These are phyloP conservation scores for Rubia tinctorum DNA, from an alignment of 305 asterid genomes.

Conservation along the genomic window DNA sequence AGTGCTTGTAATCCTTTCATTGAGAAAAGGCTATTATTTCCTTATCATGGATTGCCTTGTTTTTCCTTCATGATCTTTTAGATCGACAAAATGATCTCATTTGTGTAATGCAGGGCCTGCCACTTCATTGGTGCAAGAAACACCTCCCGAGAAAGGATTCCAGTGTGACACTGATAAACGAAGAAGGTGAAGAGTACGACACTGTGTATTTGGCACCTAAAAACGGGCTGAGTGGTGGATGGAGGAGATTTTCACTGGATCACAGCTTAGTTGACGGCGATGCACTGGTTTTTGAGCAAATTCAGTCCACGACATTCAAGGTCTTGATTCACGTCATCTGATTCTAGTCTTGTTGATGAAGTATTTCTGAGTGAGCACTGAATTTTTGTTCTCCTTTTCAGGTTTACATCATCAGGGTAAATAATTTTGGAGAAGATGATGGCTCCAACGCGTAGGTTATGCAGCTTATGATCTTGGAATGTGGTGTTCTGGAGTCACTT, in stretches of 20 bases:
- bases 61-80: too few relatives aligned
- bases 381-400: neutral
- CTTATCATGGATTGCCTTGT: too few relatives aligned
- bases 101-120: constrained; percentile 53
- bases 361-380: neutral
- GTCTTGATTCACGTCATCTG: constrained; percentile 16
- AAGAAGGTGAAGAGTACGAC: constrained; percentile 67
- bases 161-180: constrained; percentile 54
- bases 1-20: neutral
- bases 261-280: constrained; percentile 83
- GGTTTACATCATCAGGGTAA: constrained; percentile 21
- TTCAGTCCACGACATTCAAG: constrained; percentile 51
- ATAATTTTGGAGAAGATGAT: neutral
- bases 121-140: constrained; percentile 50
- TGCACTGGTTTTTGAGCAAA: constrained; percentile 65
- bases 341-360: neutral
- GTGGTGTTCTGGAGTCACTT: too few relatives aligned
- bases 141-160: constrained; percentile 56
- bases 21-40: too few relatives aligned
- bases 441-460: neutral
- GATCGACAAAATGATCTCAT: neutral
- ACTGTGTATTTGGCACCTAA: constrained; percentile 63
- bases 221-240: constrained; percentile 87
- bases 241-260: constrained; percentile 75
- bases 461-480: too few relatives aligned